These are phyloP conservation scores for Penicillium polonicum DNA, from an alignment of 2,329 filamentous ascomycete species.

Conservation along the genomic window DNA sequence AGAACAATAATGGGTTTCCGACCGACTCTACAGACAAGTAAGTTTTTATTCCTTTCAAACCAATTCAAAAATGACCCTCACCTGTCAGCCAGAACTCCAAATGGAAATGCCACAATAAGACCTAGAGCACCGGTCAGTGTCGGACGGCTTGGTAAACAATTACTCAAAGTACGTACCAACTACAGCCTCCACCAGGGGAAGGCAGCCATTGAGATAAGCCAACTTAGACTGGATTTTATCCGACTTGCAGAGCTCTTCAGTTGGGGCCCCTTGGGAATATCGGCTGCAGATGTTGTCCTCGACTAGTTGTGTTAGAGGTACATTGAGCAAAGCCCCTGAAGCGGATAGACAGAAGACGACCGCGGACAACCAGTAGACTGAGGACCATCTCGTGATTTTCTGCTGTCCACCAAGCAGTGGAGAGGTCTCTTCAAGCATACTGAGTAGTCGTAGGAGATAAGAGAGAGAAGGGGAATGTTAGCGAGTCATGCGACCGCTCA, in stretches of 20 bases:
- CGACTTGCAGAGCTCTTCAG: not conserved
- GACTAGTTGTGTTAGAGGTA: not conserved
- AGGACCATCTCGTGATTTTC: not conserved
- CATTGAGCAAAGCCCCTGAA: not conserved
- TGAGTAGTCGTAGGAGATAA: not conserved
- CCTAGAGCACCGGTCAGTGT: not conserved
- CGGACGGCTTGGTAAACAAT: not conserved
- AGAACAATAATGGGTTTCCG: not conserved
- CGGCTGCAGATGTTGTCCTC: not conserved
- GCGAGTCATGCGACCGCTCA: not conserved
- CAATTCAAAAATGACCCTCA: not conserved
- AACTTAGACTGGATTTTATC: not conserved
- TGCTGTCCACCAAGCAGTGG: not conserved
- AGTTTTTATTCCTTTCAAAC: not conserved
- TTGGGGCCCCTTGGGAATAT: not conserved
- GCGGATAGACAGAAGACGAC: not conserved
- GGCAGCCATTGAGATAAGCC: not conserved
- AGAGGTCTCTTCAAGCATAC: not conserved
- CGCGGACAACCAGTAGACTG: not conserved
- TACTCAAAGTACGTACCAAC: not conserved
- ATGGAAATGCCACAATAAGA: not conserved
- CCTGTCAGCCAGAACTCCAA: not conserved
- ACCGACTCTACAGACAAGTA: not conserved
- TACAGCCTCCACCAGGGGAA: not conserved
- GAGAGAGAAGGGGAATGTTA: not conserved